Percentiles rank a stretch among this genome's conserved stretches.
phyloP scores from a whole-genome alignment of 2,329 filamentous ascomycete genomes.

The Gaeumannomyces sp. region DNA sequence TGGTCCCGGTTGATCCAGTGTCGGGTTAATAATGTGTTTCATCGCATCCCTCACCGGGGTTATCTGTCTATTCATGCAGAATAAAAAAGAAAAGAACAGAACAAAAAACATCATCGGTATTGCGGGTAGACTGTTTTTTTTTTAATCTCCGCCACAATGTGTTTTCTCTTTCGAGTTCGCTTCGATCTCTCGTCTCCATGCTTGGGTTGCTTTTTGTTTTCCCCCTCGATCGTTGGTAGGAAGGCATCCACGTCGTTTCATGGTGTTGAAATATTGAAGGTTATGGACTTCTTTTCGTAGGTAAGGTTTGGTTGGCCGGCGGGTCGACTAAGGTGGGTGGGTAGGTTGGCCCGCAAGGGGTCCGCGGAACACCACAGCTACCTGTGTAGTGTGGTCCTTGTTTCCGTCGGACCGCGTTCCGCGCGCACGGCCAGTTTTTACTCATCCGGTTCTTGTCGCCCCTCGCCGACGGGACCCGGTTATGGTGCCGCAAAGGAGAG shows the following conservation, averaged over 20 bases:
- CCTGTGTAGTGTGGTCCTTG: background rate
- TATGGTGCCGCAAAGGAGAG: constrained; percentile 35
- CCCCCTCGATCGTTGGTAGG: no score
- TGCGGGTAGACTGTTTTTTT: background rate
- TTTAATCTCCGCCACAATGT: background rate
- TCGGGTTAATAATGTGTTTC: background rate
- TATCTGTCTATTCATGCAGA: background rate
- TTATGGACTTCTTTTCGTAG: background rate
- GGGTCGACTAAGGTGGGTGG: background rate
- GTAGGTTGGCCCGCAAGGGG: background rate
- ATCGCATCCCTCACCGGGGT: background rate
- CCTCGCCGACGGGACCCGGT: constrained; percentile 28
- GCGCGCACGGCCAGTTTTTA: constrained; percentile 14
- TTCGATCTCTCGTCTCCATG: background rate
- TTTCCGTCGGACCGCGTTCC: background rate
- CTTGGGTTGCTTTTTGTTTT: background rate
- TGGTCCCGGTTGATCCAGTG: background rate
- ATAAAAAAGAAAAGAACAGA: background rate
- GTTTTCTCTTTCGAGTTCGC: background rate
- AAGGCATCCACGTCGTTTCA: background rate
- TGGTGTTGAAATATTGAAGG: background rate
- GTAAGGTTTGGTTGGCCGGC: background rate
- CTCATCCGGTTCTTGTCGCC: constrained; percentile 31
- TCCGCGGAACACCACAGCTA: background rate
- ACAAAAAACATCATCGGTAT: background rate